Evolutionary conservation across 2,329 filamentous ascomycete genomes (phyloP).

Genomic region (Trichoderma aggressivum): DNA sequence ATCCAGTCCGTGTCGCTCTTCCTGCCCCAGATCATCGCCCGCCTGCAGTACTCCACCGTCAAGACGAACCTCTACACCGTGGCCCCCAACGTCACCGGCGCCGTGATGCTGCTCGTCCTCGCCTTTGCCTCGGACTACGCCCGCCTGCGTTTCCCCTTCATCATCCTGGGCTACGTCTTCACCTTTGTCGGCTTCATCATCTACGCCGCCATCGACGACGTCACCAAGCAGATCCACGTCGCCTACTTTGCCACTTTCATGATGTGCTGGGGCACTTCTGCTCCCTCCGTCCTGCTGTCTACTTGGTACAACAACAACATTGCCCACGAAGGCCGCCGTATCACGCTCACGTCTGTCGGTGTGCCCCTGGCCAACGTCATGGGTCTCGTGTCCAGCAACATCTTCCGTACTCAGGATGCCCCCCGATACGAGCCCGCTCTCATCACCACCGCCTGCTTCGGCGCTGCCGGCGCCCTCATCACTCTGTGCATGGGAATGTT

Average conservation of each 20-base stretch:
- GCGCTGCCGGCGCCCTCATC: constrained; percentile 55
- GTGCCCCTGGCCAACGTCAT: constrained; percentile 75
- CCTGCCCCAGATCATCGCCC: constrained; percentile 52
- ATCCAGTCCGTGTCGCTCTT: constrained; percentile 54
- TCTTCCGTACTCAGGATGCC: constrained; percentile 62
- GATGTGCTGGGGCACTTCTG: constrained; percentile 78
- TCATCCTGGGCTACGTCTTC: constrained; percentile 68
- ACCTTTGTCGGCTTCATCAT: constrained; percentile 78
- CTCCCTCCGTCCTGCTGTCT: constrained; percentile 67
- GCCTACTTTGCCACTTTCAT: constrained; percentile 77
- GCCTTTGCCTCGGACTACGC: constrained; percentile 67
- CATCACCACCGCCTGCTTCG: constrained; percentile 63
- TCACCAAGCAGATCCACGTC: constrained; percentile 57
- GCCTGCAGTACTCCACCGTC: constrained; percentile 47
- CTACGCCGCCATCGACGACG: constrained; percentile 66
- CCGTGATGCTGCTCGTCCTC: constrained; percentile 67
- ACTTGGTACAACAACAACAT: constrained; percentile 78
- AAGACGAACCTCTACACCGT: constrained; percentile 78
- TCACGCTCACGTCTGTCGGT: constrained; percentile 67
- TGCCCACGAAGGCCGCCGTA: constrained; percentile 69
- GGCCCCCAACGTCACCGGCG: constrained; percentile 72
- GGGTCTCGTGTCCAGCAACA: constrained; percentile 67
- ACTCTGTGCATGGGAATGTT: constrained; percentile 54
- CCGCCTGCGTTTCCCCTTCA: constrained; percentile 69
- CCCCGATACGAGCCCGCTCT: constrained; percentile 66